Base-by-base conservation (phyloP, 2,329 filamentous ascomycete genomes). In the Westerdykella sp. region DNA sequence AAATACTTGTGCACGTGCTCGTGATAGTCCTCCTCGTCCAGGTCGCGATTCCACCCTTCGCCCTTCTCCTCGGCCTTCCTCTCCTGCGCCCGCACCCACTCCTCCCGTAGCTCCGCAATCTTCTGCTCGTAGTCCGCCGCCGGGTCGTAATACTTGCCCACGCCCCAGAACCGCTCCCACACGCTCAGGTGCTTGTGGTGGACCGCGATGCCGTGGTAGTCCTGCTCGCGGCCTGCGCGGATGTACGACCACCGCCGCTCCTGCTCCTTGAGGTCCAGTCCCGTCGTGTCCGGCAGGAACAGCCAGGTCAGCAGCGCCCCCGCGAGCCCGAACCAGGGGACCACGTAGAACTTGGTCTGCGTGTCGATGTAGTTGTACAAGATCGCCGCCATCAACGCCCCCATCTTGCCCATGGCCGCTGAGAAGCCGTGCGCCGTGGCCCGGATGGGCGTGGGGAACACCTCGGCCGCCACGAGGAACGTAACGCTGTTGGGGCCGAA, bases 401-500 rank as follows among this genome's bases (percentile, higher is more conserved):
- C 91, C 1, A 86, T 72, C 72, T 97, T 97, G 63, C 91, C 91
- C 43, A 85, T 75, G 44, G 89, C 91, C 51, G 91, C 91, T n/a
- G 87, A 89, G 71, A 96, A 87, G 44, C 91, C 91, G 75, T 97
- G 91, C 40, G 91, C 91, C 14, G 87, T 89, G 54, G 91, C 91
- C 59, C 91, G 89, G 55, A 97, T 83, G 9, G 90, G 87, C 0
- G 90, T 95, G 9, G 91, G 91, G 77, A 87, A 97, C n/a, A 95
- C 88, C 68, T 97, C 91, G 35, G 88, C 91, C 35, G 91, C 91
- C 30, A 95, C 87, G 54, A 97, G 80, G 85, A 97, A 97, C 49
- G 90, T 95, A 59, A 96, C 89, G 37, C 82, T 84, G 78, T 97
- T 97, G 69, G 91, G 91, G 11, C 91, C 91, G 62, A 97, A 97